Evolutionary conservation across 257 asterid species (phyloP).

Genomic region (Misopates orontium): DNA sequence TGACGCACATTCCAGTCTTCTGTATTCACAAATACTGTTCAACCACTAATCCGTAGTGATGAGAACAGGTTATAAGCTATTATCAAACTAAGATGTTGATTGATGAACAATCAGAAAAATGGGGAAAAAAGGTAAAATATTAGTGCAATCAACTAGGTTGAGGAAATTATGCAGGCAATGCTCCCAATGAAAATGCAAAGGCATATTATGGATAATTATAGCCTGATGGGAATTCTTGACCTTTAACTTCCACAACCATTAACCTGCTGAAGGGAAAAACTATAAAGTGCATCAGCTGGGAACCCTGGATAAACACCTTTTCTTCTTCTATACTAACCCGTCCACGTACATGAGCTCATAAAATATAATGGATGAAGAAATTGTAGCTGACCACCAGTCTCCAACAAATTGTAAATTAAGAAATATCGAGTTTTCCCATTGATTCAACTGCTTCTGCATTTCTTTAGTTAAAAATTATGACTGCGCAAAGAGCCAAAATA

Average conservation of each 20-base stretch:
- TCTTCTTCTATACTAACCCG: neutral
- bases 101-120: neutral
- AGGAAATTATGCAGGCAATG: conserved; percentile 15
- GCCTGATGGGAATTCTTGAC: neutral
- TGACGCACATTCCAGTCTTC: neutral
- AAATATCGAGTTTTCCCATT: neutral
- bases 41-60: neutral
- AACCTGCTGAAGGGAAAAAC: conserved; percentile 3
- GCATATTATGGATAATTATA: neutral
- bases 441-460: neutral
- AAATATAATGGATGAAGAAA: conserved; percentile 3
- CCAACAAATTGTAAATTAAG: neutral
- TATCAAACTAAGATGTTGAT: neutral
- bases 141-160: neutral
- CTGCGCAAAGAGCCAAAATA: neutral
- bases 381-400: neutral
- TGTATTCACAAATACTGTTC: neutral
- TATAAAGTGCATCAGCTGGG: neutral
- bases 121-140: neutral
- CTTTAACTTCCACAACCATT: conserved; percentile 4
- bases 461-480: neutral
- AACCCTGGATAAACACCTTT: neutral
- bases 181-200: neutral
- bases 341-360: neutral
- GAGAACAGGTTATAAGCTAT: neutral